phyloP scores from a whole-genome alignment of 768 basidiomycete genomes.

The Lactifluus volemus region DNA sequence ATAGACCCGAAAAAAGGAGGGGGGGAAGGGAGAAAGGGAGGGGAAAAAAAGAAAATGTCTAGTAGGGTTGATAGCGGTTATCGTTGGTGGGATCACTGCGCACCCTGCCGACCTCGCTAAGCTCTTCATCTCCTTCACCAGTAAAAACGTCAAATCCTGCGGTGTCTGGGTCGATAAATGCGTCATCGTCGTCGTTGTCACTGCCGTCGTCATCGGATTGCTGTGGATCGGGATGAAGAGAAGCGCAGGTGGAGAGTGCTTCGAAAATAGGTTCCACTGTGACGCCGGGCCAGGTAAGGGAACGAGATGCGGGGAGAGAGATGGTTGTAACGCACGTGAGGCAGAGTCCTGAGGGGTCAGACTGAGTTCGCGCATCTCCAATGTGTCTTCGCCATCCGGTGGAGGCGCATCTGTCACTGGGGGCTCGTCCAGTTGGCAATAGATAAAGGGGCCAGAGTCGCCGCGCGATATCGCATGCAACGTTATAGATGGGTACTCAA shows the following conservation, averaged over 20 bases:
- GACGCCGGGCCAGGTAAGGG: background rate
- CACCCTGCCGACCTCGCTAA: conserved; percentile 87
- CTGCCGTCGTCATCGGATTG: conserved; percentile 38
- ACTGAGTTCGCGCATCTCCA: conserved; percentile 69
- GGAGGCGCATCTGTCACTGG: conserved; percentile 22
- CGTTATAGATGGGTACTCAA: conserved; percentile 85
- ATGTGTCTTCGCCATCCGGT: conserved; percentile 32
- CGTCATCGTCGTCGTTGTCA: conserved; percentile 35
- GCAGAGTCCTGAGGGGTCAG: conserved; percentile 55
- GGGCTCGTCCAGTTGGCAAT: conserved; percentile 89
- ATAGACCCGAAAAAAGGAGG: conserved; percentile 17
- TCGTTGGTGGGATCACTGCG: conserved; percentile 79
- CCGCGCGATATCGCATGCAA: conserved; percentile 86
- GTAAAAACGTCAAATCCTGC: conserved; percentile 42
- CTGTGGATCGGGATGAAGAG: conserved; percentile 69
- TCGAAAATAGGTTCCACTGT: conserved; percentile 82
- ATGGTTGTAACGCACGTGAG: conserved; percentile 43
- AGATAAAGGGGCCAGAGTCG: conserved; percentile 60
- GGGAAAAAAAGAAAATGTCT: conserved; percentile 33
- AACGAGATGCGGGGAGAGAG: background rate
- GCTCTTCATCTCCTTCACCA: conserved; percentile 58
- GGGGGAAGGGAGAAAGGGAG: conserved; percentile 19
- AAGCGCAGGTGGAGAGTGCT: conserved; percentile 75
- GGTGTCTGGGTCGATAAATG: conserved; percentile 41
- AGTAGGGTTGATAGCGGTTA: conserved; percentile 80